Conservation (phyloP, 2,329 filamentous ascomycete species). For the Aspergillus hiratsukae region DNA sequence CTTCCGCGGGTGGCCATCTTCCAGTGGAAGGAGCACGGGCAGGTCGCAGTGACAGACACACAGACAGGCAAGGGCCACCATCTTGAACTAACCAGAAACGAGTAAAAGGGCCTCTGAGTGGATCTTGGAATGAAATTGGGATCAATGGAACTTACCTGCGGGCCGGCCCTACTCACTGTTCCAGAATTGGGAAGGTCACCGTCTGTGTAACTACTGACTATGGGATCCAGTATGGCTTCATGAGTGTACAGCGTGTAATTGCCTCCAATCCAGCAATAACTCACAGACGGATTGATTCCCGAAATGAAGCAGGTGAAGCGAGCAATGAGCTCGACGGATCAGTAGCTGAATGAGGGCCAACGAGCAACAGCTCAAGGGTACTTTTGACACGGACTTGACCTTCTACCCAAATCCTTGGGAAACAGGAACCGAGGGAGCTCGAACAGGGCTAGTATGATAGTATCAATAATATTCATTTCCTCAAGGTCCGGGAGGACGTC, state of each 20-base stretch:
- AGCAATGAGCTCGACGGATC: background rate
- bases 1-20: constrained; percentile 11
- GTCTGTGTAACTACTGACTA: background rate
- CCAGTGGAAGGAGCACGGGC: background rate
- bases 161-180: constrained; percentile 22
- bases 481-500: constrained; percentile 6
- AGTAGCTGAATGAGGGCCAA: background rate
- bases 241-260: no score
- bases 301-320: background rate
- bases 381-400: background rate
- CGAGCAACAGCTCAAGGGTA: background rate
- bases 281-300: background rate
- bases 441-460: background rate
- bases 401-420: background rate
- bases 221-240: no score
- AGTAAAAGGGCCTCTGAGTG: background rate
- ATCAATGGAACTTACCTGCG: constrained; percentile 18
- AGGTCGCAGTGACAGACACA: background rate
- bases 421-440: background rate
- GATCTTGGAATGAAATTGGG: background rate
- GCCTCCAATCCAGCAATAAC: background rate
- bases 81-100: background rate
- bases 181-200: constrained; percentile 8
- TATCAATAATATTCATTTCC: constrained; percentile 1
- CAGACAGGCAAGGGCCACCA: background rate